Percentiles rank a stretch among this genome's conserved stretches.
Evolutionary conservation across 164 flowering plant species (phyloP).

Genomic region (Sedum album): DNA sequence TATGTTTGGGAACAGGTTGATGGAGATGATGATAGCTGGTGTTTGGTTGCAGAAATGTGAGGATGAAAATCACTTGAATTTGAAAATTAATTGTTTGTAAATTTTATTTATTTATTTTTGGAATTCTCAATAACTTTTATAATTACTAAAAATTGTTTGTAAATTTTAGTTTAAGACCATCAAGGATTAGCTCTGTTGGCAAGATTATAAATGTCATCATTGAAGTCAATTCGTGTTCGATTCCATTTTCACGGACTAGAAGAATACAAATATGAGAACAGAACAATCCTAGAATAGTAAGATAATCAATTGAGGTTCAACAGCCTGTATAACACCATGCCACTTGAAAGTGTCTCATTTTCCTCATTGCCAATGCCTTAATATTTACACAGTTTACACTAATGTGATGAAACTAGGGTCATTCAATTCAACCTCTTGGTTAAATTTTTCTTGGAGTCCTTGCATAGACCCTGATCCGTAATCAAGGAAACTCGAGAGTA

Average conservation of each 20-base stretch:
- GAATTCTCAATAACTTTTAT: too few relatives aligned
- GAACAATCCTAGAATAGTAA: background rate
- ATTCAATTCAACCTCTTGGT: too few relatives aligned
- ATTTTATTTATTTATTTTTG: background rate
- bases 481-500: background rate
- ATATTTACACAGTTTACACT: background rate
- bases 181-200: too few relatives aligned
- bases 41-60: constrained; percentile 39
- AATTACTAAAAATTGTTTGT: too few relatives aligned
- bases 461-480: background rate
- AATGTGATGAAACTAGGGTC: background rate
- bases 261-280: too few relatives aligned
- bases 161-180: too few relatives aligned
- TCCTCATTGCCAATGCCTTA: background rate
- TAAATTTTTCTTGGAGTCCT: too few relatives aligned
- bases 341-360: background rate
- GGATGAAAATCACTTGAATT: background rate
- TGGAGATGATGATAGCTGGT: constrained; percentile 57
- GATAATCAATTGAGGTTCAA: background rate
- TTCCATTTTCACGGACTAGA: too few relatives aligned
- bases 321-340: background rate
- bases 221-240: too few relatives aligned
- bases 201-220: too few relatives aligned
- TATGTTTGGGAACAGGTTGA: constrained; percentile 30
- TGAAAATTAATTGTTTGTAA: background rate